phyloP scores from a whole-genome alignment of 2,329 filamentous ascomycete genomes.

The Alternaria conjuncta region DNA sequence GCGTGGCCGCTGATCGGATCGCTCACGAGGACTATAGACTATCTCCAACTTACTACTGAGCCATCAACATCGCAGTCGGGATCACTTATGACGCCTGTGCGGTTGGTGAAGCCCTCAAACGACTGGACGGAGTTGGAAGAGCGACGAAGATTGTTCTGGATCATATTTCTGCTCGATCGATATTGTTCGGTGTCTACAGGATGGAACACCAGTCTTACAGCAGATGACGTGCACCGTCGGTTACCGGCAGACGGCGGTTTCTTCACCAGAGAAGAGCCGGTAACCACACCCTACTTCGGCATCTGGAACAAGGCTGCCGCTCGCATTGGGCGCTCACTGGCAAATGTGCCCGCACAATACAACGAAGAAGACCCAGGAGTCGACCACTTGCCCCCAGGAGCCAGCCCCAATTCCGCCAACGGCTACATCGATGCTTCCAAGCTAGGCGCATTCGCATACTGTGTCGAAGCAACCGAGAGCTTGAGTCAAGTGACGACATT shows the following conservation, averaged over 20 bases:
- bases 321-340: constrained; percentile 40
- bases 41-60: constrained; percentile 41
- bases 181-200: constrained; percentile 43
- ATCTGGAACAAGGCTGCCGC: constrained; percentile 46
- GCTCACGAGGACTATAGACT: constrained; percentile 43
- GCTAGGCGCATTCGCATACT: constrained; percentile 44
- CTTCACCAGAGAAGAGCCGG: constrained; percentile 43
- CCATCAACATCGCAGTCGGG: constrained; percentile 31
- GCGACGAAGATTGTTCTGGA: constrained; percentile 40
- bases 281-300: constrained; percentile 42
- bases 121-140: constrained; percentile 45
- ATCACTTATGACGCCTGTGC: constrained; percentile 40
- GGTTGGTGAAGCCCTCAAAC: constrained; percentile 28
- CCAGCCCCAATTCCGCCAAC: constrained; percentile 40
- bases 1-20: constrained; percentile 44
- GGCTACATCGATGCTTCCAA: constrained; percentile 45
- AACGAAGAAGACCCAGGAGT: constrained; percentile 40
- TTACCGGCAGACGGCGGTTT: constrained; percentile 44
- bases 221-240: constrained; percentile 43
- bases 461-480: constrained; percentile 43
- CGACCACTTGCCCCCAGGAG: constrained; percentile 27
- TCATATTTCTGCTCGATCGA: constrained; percentile 43
- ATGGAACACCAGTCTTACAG: constrained; percentile 44
- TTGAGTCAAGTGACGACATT: constrained; percentile 45
- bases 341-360: constrained; percentile 42